Conservation (phyloP, 768 basidiomycete species). For the Serendipita sp. region DNA sequence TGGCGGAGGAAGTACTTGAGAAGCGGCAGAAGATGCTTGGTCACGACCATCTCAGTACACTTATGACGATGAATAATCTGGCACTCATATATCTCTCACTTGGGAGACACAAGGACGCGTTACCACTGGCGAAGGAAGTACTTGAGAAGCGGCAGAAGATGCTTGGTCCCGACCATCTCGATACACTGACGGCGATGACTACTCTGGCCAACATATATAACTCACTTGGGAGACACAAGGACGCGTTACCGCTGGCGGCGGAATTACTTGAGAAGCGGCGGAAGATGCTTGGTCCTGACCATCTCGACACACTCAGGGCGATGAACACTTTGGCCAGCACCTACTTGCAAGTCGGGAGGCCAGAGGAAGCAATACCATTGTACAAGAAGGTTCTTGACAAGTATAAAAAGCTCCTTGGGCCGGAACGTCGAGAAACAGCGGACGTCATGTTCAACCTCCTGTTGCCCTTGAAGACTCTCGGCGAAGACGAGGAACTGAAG, state of each 20-base stretch:
- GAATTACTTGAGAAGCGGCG: neutral
- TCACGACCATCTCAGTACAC: neutral
- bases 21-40: neutral
- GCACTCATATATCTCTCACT: neutral
- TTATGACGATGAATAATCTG: neutral
- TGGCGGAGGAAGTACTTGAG: neutral
- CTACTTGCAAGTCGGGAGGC: neutral
- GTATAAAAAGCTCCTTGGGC: too few species aligned
- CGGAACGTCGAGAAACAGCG: too few species aligned
- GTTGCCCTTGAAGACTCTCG: too few species aligned
- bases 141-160: neutral
- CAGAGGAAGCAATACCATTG: neutral
- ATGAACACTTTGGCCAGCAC: neutral
- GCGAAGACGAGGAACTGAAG: too few species aligned
- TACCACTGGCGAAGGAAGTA: neutral
- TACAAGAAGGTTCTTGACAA: neutral
- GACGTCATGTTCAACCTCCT: too few species aligned
- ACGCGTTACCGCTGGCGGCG: neutral
- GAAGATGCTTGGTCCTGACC: neutral
- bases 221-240: neutral
- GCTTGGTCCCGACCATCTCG: neutral
- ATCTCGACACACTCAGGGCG: neutral
- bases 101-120: neutral
- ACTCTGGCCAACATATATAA: neutral
- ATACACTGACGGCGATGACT: neutral